Percentiles rank a stretch among this genome's conserved stretches.
These are phyloP conservation scores for Wolfiporia cocos DNA, from an alignment of 1,284 basidiomycete genomes.

Conservation along the genomic window DNA sequence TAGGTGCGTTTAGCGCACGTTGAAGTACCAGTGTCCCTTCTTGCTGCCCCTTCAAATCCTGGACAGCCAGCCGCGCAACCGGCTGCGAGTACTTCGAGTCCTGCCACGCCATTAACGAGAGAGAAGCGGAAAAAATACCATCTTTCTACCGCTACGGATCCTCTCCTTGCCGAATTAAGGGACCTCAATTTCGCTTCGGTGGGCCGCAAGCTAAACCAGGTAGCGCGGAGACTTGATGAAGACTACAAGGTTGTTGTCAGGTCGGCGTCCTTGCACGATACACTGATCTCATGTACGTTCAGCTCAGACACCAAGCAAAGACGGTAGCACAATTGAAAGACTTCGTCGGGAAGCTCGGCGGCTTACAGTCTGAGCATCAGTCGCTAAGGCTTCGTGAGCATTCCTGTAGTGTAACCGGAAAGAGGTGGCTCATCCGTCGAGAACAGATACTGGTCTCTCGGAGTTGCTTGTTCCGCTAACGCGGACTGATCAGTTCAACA, in stretches of 20 bases:
- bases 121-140: slow-evolving; percentile 87
- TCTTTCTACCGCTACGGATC: slow-evolving; percentile 71
- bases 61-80: slow-evolving; percentile 39
- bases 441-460: slow-evolving; percentile 91
- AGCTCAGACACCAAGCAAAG: slow-evolving; percentile 77
- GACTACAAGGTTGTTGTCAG: slow-evolving; percentile 72
- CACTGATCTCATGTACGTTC: slow-evolving; percentile 10
- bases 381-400: slow-evolving; percentile 78
- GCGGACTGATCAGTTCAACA: slow-evolving; percentile 86
- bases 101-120: slow-evolving; percentile 39
- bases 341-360: slow-evolving; percentile 92
- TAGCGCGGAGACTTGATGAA: slow-evolving; percentile 83
- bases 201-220: slow-evolving; percentile 75
- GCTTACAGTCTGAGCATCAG: slow-evolving; percentile 89
- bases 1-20: slow-evolving; percentile 63
- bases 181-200: slow-evolving; percentile 96
- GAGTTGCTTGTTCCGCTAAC: slow-evolving; percentile 87
- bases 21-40: slow-evolving; percentile 79
- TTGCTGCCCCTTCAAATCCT: slow-evolving; percentile 46
- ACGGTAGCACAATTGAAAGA: slow-evolving; percentile 90
- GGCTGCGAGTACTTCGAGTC: slow-evolving; percentile 32
- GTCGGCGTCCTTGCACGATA: slow-evolving; percentile 15
- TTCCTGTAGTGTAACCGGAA: neutral
- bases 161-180: slow-evolving; percentile 79
- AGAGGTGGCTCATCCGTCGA: neutral